Conservation (phyloP, 2,329 filamentous ascomycete genomes). For the Beauveria brongniartii region DNA sequence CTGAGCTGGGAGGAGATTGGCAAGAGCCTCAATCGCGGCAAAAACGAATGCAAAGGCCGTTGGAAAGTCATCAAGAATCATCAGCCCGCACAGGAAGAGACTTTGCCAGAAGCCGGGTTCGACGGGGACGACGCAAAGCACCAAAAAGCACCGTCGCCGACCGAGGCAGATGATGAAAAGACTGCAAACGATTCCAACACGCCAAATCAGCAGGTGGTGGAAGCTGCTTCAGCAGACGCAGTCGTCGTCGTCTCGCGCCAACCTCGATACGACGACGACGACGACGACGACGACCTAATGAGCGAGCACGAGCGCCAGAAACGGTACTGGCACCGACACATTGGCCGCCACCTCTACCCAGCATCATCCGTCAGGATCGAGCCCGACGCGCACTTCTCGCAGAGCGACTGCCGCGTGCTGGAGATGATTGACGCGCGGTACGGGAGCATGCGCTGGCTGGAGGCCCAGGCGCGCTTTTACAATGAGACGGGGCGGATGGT, state of each 20-base stretch:
- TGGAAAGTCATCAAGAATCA: constrained; percentile 2
- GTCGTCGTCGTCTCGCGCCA: no score
- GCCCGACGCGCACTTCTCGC: constrained; percentile 20
- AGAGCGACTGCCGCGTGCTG: constrained; percentile 27
- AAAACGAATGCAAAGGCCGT: constrained; percentile 1
- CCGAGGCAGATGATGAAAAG: neutral
- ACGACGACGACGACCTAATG: neutral
- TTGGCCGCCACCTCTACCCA: constrained; percentile 25
- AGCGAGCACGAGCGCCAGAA: constrained; percentile 16
- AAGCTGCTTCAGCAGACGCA: neutral
- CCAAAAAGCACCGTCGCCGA: neutral
- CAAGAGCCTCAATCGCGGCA: neutral
- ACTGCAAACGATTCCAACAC: no score
- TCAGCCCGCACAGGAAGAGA: neutral
- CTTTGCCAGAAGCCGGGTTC: neutral
- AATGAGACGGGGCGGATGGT: constrained; percentile 35
- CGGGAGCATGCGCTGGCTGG: constrained; percentile 28
- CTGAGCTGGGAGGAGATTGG: constrained; percentile 12
- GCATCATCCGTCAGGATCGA: constrained; percentile 14
- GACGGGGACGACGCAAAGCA: neutral
- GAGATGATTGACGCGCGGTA: constrained; percentile 26
- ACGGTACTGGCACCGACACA: constrained; percentile 24
- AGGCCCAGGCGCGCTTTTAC: constrained; percentile 36
- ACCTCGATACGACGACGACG: no score
- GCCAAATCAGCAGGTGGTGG: neutral